Evolutionary conservation across 2,329 filamentous ascomycete species (phyloP), one percentile per base, ranked within the genome.

Genomic region (Penicillium griseofulvum): DNA sequence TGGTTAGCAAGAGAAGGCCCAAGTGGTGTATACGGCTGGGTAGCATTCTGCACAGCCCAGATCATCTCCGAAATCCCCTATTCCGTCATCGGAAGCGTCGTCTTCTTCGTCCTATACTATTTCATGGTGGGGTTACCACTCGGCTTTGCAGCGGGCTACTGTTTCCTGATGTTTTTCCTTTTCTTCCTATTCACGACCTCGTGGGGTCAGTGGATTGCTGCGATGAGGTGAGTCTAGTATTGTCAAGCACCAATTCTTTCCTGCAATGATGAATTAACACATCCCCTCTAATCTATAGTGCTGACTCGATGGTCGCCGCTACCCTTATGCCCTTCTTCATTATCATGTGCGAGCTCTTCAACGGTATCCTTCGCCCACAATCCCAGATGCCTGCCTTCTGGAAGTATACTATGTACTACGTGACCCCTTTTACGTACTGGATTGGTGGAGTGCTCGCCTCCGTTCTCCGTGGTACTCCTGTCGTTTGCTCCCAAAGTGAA

Each of bases 351-450:
- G 83, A 88, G 5, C 81, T 95, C 19, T 94, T 95, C 83, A 95
- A 90, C 67, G 91, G 91, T 73, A 90, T 96, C 59, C 88, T 90
- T 0, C 89, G 94, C 41, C 88, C 90, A 0, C 83, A 87, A 37
- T 81, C 85, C 0, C 86, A 90, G 71, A 94, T 95, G 76, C 87
- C 89, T 4, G 79, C 74, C 5, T 91, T 91, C 76, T 94, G 89
- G 88, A 83, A 85, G 33, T 81, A 84, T 8, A 94, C 89, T 85
- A 81, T 94, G 38, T 92, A 92, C 78, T 81, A 93, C 71, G 82
- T 92, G n/a, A 87, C 91, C 62, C 90, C 90, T 1, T 91, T 94
- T 73, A 95, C 90, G 0, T 87, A 90, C 26, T 84, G 94, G 55
- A 90, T 95, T 65, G 81, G 87, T 34, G 89, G 89, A 55, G 90